phyloP scores from a whole-genome alignment of 1,284 basidiomycete genomes.

The Rhodotorula sp. region DNA sequence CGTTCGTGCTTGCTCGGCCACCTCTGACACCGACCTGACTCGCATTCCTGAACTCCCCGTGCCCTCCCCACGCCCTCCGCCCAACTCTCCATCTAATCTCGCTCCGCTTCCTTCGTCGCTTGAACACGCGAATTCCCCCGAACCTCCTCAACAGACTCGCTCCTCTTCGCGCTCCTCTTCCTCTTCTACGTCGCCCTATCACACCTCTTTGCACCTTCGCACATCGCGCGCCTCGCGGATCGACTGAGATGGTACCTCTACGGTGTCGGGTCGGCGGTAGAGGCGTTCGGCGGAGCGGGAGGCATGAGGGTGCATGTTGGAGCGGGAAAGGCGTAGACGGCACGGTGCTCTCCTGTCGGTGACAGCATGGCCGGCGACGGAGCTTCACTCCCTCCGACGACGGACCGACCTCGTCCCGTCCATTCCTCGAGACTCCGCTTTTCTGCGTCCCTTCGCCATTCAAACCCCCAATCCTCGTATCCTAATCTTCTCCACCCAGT shows the following conservation, averaged over 20 bases:
- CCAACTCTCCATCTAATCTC: neutral
- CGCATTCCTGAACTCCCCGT: neutral
- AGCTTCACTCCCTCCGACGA: neutral
- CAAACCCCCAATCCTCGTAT: neutral
- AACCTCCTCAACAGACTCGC: constrained; percentile 1
- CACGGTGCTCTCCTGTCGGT: too few relatives aligned
- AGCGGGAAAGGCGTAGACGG: too few relatives aligned
- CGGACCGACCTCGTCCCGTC: neutral
- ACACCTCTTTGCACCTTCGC: constrained; percentile 5
- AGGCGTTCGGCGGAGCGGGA: neutral
- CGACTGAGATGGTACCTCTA: constrained; percentile 5
- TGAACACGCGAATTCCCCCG: neutral
- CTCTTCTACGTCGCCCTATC: constrained; percentile 8
- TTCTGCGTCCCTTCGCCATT: neutral
- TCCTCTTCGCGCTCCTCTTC: constrained; percentile 6
- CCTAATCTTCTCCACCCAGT: neutral
- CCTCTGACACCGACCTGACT: neutral
- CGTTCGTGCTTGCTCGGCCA: neutral
- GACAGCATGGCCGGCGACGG: neutral
- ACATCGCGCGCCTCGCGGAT: neutral
- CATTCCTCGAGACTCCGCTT: neutral
- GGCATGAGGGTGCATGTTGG: neutral
- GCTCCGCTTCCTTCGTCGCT: too few relatives aligned
- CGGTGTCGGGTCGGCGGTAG: neutral
- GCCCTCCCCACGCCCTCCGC: neutral